These are phyloP conservation scores for Xylariaceae sp. DNA, from an alignment of 2,329 filamentous ascomycete genomes.

Conservation along the genomic window DNA sequence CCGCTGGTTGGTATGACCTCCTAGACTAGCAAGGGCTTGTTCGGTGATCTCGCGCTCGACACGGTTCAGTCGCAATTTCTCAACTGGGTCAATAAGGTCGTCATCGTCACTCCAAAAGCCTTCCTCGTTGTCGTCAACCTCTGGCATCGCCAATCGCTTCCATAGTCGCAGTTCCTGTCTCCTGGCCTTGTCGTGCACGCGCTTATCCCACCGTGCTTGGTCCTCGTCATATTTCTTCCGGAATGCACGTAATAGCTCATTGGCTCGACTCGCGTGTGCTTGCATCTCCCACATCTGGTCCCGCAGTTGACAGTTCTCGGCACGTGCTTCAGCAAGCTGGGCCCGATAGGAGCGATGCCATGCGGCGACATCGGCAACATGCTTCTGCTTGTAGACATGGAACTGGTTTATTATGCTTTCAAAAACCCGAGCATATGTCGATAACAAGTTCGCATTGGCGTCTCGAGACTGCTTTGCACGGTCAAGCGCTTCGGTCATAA, in stretches of 20 bases:
- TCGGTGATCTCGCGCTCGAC: conserved; percentile 43
- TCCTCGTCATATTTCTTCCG: conserved; percentile 53
- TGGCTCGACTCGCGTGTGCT: conserved; percentile 52
- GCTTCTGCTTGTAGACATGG: conserved; percentile 60
- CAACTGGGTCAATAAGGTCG: conserved; percentile 55
- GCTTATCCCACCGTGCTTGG: conserved; percentile 47
- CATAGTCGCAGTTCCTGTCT: conserved; percentile 59
- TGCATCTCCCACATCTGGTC: conserved; percentile 65
- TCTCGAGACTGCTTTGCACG: conserved; percentile 56
- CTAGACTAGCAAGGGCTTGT: conserved; percentile 34
- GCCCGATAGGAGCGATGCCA: conserved; percentile 63
- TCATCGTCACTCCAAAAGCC: conserved; percentile 60
- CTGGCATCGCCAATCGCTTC: conserved; percentile 61
- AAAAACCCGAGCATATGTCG: conserved; percentile 53
- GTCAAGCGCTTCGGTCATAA: conserved; percentile 58
- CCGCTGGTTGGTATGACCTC: conserved; percentile 32
- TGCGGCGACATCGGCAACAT: conserved; percentile 54
- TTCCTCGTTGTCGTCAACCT: conserved; percentile 53
- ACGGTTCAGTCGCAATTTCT: conserved; percentile 52
- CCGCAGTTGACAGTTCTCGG: conserved; percentile 57
- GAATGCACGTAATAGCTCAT: conserved; percentile 53
- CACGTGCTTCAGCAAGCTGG: conserved; percentile 60
- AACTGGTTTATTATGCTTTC: conserved; percentile 57
- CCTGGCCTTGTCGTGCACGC: conserved; percentile 47
- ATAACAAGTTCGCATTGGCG: conserved; percentile 54